Base-by-base conservation (phyloP, 1,139 yeast species). In the Yamadazyma buinensis region DNA sequence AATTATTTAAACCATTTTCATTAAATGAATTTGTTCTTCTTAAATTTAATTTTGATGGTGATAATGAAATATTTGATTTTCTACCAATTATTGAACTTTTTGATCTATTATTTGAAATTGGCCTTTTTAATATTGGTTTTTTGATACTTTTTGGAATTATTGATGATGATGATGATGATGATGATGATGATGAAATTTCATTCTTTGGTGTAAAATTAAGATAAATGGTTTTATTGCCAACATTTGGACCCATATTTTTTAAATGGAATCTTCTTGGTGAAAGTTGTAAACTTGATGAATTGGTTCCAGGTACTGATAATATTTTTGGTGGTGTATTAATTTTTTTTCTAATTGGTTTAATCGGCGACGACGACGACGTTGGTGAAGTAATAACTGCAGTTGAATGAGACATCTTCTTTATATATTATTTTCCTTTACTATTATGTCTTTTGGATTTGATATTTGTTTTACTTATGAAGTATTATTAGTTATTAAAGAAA, bases 191-290 rank as follows among this genome's bases (percentile, higher is more conserved):
- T n/a, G 13, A 8, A 11, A 14, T 13, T 23, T 23, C 13, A 8
- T 35, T 38, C 19, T 38, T 38, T 3, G 47, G 46, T 12, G 39
- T 42, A 15, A 37, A 41, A 26, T 46, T 48, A 32, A 55, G 45
- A 33, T 59, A 56, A 18, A 60, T 51, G 13, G 64, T 55, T 41
- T 54, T 56, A 24, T 56, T 52, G 6, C 59, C 38, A n/a, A 65
- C 67, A 41, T 67, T 67, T 15, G 73, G 72, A 50, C 71, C 64
- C 70, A 67, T 61, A 37, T 50, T 59, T 39, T 61, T 67, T 33
- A 67, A 54, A 37, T 58, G 55, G 23, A 51, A 47, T 40, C 71
- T 44, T 42, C 58, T 63, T 22, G 68, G 66, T 2, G 68, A 59
- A 14, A 25, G 18, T 11, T 31, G 28, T 15, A 22, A 12, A 22